Conservation (phyloP, 225 moss, liverwort and hornwort genomes). For the Physcomitrium patens region DNA sequence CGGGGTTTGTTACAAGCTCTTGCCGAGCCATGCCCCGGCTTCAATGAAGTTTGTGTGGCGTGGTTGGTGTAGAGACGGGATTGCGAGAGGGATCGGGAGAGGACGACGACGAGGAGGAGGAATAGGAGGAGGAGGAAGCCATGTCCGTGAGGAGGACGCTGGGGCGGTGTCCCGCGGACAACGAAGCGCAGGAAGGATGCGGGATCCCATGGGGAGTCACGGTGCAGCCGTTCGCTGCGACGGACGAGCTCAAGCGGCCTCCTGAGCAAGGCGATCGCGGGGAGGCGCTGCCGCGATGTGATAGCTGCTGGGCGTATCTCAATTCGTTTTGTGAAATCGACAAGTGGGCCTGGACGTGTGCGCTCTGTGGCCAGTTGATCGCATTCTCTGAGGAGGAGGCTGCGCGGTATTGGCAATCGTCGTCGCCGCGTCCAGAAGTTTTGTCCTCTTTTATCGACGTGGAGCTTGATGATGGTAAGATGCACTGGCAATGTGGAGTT, state of each 20-base stretch:
- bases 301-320: slow-evolving; percentile 94
- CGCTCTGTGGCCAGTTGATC: slow-evolving; percentile 84
- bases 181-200: slow-evolving; percentile 86
- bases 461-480: slow-evolving; percentile 79
- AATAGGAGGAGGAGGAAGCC: not conserved
- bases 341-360: slow-evolving; percentile 93
- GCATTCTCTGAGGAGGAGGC: slow-evolving; percentile 63
- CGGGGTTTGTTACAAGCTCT: not conserved
- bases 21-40: slow-evolving; percentile 25
- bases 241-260: slow-evolving; percentile 71
- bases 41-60: not conserved
- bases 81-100: not conserved
- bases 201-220: slow-evolving; percentile 98
- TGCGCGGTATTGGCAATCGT: slow-evolving; percentile 56
- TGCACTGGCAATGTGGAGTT: slow-evolving; percentile 2
- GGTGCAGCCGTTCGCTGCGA: slow-evolving; percentile 77
- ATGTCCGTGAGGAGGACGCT: slow-evolving; percentile 94
- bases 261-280: slow-evolving; percentile 77
- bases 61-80: not conserved
- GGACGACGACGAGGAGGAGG: not conserved
- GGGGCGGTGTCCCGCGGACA: slow-evolving; percentile 70
- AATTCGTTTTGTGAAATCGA: slow-evolving; percentile 83
- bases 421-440: slow-evolving; percentile 58
- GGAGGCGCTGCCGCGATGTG: slow-evolving; percentile 81
- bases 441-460: slow-evolving; percentile 85